phyloP scores from a whole-genome alignment of 352 stramenopile genomes.

The Phytopythium sindhum region DNA sequence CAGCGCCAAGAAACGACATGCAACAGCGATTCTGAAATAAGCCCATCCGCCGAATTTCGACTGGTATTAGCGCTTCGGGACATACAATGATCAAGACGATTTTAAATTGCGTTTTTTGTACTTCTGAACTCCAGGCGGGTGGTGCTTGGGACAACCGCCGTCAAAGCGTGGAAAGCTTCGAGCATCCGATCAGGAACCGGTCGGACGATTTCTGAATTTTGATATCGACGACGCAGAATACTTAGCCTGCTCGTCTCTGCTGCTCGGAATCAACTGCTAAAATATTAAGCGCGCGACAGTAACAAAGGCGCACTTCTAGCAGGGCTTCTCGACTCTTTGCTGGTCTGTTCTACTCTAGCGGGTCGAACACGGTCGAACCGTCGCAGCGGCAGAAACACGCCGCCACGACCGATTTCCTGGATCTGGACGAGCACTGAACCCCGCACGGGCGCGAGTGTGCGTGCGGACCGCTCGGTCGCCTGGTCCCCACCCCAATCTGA shows the following conservation, averaged over 20 bases:
- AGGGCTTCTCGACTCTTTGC: background rate
- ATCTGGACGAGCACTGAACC: background rate
- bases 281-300: background rate
- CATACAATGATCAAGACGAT: background rate
- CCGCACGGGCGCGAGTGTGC: no score
- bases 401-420: background rate
- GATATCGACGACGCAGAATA: background rate
- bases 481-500: background rate
- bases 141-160: background rate
- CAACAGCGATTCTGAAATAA: background rate
- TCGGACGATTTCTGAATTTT: background rate
- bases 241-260: background rate
- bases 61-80: background rate
- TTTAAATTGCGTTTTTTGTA: background rate
- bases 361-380: background rate
- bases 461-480: background rate
- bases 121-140: background rate
- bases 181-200: background rate
- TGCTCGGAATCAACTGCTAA: no score
- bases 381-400: constrained; percentile 7
- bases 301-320: background rate
- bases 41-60: background rate
- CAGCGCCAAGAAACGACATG: background rate
- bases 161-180: no score
- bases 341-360: background rate